A percentile compares a stretch with the other conserved stretches of the same genome.
These are phyloP conservation scores for Ascochyta fabae DNA, from an alignment of 2,329 filamentous ascomycete species.

Conservation along the genomic window DNA sequence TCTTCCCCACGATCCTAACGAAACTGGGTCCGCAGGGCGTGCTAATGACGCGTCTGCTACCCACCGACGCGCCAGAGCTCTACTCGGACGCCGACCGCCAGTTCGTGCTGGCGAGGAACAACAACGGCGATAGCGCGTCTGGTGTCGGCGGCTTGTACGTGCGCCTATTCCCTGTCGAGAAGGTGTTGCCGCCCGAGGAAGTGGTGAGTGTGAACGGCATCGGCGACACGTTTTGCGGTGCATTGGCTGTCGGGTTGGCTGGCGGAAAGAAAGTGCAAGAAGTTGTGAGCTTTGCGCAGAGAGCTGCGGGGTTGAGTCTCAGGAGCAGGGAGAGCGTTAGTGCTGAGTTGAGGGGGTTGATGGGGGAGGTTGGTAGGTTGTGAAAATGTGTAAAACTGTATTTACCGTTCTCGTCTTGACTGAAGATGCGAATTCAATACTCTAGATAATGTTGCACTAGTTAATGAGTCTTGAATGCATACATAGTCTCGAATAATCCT, in stretches of 20 bases:
- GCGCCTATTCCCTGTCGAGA: slow-evolving; percentile 69
- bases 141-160: slow-evolving; percentile 80
- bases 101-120: slow-evolving; percentile 72
- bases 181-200: slow-evolving; percentile 65
- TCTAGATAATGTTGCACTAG: too few species aligned
- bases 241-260: slow-evolving; percentile 79
- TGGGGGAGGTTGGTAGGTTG: neutral
- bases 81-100: slow-evolving; percentile 65
- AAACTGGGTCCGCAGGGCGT: slow-evolving; percentile 82
- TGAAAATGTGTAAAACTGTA: neutral
- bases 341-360: slow-evolving; percentile 55
- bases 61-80: slow-evolving; percentile 71
- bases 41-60: slow-evolving; percentile 74
- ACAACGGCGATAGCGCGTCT: slow-evolving; percentile 56
- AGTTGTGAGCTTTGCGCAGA: slow-evolving; percentile 80
- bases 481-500: too few species aligned
- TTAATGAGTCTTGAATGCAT: too few species aligned
- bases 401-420: too few species aligned
- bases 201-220: slow-evolving; percentile 92
- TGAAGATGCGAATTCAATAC: too few species aligned
- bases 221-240: slow-evolving; percentile 90
- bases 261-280: slow-evolving; percentile 61
- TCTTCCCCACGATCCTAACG: slow-evolving; percentile 82
- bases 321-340: slow-evolving; percentile 77
- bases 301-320: slow-evolving; percentile 79